A percentile compares a stretch with the other conserved stretches of the same genome.
phyloP scores from a whole-genome alignment of 2,329 filamentous ascomycete species.

The Aspergillus awamori region DNA sequence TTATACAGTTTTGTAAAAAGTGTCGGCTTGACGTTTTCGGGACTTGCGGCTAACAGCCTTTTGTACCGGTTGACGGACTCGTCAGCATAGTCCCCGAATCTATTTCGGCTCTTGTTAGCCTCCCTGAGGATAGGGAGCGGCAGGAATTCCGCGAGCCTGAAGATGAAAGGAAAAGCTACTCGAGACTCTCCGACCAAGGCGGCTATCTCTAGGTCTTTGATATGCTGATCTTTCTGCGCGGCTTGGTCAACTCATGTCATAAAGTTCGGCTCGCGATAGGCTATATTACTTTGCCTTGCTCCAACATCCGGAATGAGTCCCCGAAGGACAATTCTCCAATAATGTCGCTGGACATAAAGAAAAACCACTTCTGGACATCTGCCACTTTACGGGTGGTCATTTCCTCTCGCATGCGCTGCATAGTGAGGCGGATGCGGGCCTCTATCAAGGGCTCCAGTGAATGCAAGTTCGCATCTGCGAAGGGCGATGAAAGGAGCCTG shows the following conservation, averaged over 20 bases:
- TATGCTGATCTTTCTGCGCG: conserved; percentile 48
- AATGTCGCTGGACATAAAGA: conserved; percentile 58
- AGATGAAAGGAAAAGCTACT: conserved; percentile 29
- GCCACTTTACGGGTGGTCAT: conserved; percentile 39
- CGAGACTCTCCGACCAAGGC: conserved; percentile 23
- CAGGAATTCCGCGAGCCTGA: conserved; percentile 24
- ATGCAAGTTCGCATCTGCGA: conserved; percentile 47
- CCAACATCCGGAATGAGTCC: conserved; percentile 58
- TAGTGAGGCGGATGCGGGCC: conserved; percentile 45
- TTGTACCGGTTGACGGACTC: conserved; percentile 32
- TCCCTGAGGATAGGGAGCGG: conserved; percentile 29
- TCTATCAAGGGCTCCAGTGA: conserved; percentile 36
- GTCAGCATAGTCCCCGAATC: conserved; percentile 27
- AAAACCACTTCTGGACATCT: conserved; percentile 59
- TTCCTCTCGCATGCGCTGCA: conserved; percentile 52
- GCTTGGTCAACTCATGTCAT: background rate
- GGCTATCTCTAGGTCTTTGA: conserved; percentile 38
- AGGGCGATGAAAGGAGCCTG: conserved; percentile 41
- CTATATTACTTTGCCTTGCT: conserved; percentile 50
- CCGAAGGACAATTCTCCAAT: conserved; percentile 60
- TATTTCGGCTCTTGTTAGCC: conserved; percentile 20
- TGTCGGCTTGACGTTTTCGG: conserved; percentile 24
- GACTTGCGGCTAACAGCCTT: conserved; percentile 18
- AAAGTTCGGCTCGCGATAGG: too few relatives aligned
- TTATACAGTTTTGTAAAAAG: conserved; percentile 34